phyloP scores from a whole-genome alignment of 192 early-diverging fungal species.

The Coemansia umbellata region DNA sequence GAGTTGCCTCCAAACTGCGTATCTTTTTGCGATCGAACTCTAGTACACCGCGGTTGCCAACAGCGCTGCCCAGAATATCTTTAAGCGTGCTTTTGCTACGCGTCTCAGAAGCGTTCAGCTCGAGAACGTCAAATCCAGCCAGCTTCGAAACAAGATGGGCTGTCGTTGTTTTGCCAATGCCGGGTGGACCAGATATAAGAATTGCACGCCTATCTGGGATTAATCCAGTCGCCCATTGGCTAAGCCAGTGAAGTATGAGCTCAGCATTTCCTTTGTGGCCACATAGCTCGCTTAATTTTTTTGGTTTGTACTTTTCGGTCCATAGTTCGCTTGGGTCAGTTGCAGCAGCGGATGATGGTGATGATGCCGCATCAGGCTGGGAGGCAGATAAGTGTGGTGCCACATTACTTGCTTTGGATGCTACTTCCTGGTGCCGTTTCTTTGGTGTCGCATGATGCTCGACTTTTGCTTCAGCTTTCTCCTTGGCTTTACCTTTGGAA shows the following conservation, averaged over 20 bases:
- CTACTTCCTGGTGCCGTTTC: neutral
- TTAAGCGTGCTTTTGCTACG: slow-evolving; percentile 87
- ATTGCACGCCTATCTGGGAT: slow-evolving; percentile 54
- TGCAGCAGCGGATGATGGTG: slow-evolving; percentile 11
- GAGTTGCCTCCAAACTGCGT: slow-evolving; percentile 6
- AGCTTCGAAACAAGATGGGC: slow-evolving; percentile 82
- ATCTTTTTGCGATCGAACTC: slow-evolving; percentile 51
- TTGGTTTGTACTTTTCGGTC: slow-evolving; percentile 95
- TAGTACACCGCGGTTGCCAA: slow-evolving; percentile 59
- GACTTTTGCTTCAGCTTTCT: neutral
- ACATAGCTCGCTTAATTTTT: slow-evolving; percentile 70
- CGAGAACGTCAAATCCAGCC: slow-evolving; percentile 79
- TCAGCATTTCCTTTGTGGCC: slow-evolving; percentile 78
- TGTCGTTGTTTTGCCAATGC: slow-evolving; percentile 96
- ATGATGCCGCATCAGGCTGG: slow-evolving; percentile 1
- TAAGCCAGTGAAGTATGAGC: slow-evolving; percentile 71
- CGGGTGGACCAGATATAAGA: slow-evolving; percentile 91
- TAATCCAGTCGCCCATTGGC: slow-evolving; percentile 57
- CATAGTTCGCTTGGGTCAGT: slow-evolving; percentile 57
- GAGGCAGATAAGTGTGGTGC: neutral
- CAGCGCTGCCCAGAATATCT: slow-evolving; percentile 47
- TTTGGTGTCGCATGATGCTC: neutral
- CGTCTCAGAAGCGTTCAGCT: slow-evolving; percentile 97
- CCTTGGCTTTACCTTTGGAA: neutral
- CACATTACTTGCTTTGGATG: too few species aligned